Conservation (phyloP, 1,284 basidiomycete species). For the Pholiota adiposa region DNA sequence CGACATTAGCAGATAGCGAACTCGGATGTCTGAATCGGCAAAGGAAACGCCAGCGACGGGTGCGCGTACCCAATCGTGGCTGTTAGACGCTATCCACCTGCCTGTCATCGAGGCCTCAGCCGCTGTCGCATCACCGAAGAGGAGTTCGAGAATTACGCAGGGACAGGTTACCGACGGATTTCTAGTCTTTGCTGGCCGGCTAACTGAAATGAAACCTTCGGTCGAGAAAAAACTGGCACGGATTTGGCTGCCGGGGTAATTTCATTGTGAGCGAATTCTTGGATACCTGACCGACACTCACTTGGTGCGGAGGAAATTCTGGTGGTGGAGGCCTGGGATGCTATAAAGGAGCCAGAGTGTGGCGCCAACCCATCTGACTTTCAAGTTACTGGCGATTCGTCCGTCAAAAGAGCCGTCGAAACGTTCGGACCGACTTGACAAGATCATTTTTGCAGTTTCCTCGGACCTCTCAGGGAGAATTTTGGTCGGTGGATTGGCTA, state of each 20-base stretch:
- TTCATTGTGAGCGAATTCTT: not conserved
- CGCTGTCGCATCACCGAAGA: not conserved
- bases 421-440: constrained; percentile 2
- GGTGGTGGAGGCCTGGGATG: not conserved
- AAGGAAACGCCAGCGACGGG: not conserved
- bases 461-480: constrained; percentile 8
- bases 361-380: not conserved
- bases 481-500: not conserved
- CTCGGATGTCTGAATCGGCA: not conserved
- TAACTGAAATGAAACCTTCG: not conserved
- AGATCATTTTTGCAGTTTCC: not conserved
- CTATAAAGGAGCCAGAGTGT: constrained; percentile 1
- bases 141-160: constrained; percentile 2
- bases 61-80: too few relatives aligned
- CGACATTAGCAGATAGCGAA: not conserved
- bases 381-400: not conserved
- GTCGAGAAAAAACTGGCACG: not conserved
- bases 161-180: not conserved
- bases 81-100: not conserved
- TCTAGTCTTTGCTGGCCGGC: not conserved
- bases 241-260: not conserved
- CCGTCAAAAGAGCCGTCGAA: not conserved
- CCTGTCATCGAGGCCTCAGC: not conserved
- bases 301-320: not conserved
- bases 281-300: not conserved